Conservation (phyloP, 345 rosid species). For the Hibiscus trionum region DNA sequence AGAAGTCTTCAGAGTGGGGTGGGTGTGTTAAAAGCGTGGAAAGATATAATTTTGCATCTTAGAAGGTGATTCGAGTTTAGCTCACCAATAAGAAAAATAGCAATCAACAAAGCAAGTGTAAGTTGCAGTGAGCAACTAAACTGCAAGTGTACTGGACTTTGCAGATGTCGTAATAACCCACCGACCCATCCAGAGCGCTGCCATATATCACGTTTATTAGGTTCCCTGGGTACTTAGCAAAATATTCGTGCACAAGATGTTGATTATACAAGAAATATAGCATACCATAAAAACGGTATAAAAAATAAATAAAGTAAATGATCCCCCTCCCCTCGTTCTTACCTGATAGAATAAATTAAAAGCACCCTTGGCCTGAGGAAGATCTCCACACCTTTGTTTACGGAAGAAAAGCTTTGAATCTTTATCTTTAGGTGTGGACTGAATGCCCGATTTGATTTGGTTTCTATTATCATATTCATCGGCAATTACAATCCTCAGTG, state of each 20-base stretch:
- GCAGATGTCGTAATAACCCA: constrained; percentile 41
- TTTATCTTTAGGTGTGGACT: constrained; percentile 66
- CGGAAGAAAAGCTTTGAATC: constrained; percentile 45
- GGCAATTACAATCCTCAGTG: constrained; percentile 49
- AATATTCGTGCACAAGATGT: constrained; percentile 1
- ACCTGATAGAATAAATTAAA: constrained; percentile 46
- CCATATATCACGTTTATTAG: constrained; percentile 19
- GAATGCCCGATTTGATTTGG: constrained; percentile 23
- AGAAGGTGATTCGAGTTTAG: neutral
- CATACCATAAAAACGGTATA: neutral
- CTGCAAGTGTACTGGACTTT: constrained; percentile 34
- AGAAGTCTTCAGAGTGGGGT: neutral
- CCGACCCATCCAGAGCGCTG: constrained; percentile 39
- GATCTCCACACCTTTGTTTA: constrained; percentile 47
- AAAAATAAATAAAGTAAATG: neutral
- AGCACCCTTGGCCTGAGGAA: constrained; percentile 25
- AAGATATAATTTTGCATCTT: neutral
- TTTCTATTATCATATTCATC: constrained; percentile 29
- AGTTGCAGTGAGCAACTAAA: constrained; percentile 50
- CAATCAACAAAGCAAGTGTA: constrained; percentile 53
- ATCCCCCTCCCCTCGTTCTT: neutral
- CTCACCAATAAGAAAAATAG: constrained; percentile 59
- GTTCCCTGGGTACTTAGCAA: neutral
- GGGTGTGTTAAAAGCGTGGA: neutral
- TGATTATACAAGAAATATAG: neutral